Conservation (phyloP, 2,329 filamentous ascomycete species). For the Reticulascus tulasneorum region DNA sequence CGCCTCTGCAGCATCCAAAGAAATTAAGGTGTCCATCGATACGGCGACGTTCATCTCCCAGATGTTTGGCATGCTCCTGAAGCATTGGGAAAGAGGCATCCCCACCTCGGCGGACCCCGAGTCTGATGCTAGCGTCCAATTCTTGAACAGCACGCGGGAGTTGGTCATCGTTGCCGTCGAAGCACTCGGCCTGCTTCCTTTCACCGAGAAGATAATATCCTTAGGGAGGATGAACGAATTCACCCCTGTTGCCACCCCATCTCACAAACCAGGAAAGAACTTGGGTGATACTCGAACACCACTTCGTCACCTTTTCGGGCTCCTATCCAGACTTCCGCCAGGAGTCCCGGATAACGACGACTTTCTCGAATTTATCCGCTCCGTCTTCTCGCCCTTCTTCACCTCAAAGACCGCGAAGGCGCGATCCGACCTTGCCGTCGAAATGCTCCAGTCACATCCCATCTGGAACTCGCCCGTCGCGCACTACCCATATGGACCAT, state of each 20-base stretch:
- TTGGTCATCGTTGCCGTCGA: slow-evolving; percentile 46
- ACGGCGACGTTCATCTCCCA: slow-evolving; percentile 75
- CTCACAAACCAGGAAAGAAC: slow-evolving; percentile 52
- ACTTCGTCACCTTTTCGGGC: slow-evolving; percentile 61
- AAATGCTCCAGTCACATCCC: slow-evolving; percentile 46
- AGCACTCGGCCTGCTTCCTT: slow-evolving; percentile 54
- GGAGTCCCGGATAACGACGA: slow-evolving; percentile 44
- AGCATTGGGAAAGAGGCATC: slow-evolving; percentile 63
- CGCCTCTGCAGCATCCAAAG: slow-evolving; percentile 69
- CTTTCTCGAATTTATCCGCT: slow-evolving; percentile 41
- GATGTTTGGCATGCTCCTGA: slow-evolving; percentile 64
- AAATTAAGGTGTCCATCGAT: slow-evolving; percentile 84
- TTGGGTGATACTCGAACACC: slow-evolving; percentile 52
- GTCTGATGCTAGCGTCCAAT: slow-evolving; percentile 40
- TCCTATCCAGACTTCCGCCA: slow-evolving; percentile 50
- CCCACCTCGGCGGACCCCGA: slow-evolving; percentile 47
- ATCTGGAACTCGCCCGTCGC: slow-evolving; percentile 31
- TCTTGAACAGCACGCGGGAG: slow-evolving; percentile 50
- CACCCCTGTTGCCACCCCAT: slow-evolving; percentile 62
- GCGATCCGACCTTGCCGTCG: slow-evolving; percentile 43
- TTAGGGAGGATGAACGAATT: slow-evolving; percentile 53
- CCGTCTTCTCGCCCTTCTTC: slow-evolving; percentile 57
- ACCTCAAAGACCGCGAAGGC: slow-evolving; percentile 39
- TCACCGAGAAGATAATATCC: slow-evolving; percentile 57
- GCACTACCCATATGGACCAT: slow-evolving; percentile 44